Evolutionary conservation across 305 asterid genomes (phyloP).

Genomic region (Fraxinus nigra): DNA sequence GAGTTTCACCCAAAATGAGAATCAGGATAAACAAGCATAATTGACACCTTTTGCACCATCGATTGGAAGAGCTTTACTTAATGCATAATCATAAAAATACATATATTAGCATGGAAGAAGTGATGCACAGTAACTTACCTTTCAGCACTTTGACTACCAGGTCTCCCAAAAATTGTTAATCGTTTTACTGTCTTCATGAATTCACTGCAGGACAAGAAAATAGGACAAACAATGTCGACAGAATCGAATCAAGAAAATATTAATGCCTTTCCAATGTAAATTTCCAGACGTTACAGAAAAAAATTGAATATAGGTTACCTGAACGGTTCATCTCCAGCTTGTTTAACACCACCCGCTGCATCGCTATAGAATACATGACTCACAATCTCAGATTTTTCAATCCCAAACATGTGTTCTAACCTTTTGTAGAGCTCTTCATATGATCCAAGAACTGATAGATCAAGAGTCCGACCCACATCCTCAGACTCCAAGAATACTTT

Average conservation of each 20-base stretch:
- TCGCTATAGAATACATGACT: slow-evolving; percentile 58
- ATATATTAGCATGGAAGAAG: not conserved
- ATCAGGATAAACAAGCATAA: not conserved
- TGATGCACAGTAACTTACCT: slow-evolving; percentile 27
- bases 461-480: slow-evolving; percentile 72
- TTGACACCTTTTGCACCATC: not conserved
- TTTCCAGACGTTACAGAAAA: not conserved
- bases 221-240: slow-evolving; percentile 11
- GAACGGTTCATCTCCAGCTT: slow-evolving; percentile 77
- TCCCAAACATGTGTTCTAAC: slow-evolving; percentile 66
- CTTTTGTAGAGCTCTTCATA: slow-evolving; percentile 68
- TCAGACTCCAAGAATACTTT: slow-evolving; percentile 81
- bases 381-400: slow-evolving; percentile 54
- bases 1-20: not conserved
- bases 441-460: slow-evolving; percentile 73
- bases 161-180: slow-evolving; percentile 47
- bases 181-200: slow-evolving; percentile 48
- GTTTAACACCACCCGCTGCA: slow-evolving; percentile 64
- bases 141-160: slow-evolving; percentile 32
- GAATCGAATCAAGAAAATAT: slow-evolving; percentile 4
- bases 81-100: not conserved
- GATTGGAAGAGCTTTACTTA: not conserved
- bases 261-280: not conserved
- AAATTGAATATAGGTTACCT: slow-evolving; percentile 36
- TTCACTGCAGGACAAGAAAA: slow-evolving; percentile 41